These are phyloP conservation scores for Epichloe typhina DNA, from an alignment of 2,329 filamentous ascomycete species.

Conservation along the genomic window DNA sequence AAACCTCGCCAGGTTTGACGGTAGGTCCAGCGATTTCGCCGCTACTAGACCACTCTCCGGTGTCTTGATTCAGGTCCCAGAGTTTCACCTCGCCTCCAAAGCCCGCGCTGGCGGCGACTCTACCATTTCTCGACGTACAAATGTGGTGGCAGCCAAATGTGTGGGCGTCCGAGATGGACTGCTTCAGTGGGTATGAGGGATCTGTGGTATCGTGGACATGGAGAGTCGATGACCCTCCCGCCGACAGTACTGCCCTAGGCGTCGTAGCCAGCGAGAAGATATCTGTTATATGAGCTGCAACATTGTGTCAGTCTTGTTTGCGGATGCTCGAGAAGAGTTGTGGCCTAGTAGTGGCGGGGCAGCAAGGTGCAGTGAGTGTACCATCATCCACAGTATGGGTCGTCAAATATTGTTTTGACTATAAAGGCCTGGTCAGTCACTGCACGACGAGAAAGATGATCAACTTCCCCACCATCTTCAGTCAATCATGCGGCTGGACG, in stretches of 20 bases:
- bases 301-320: slow-evolving; percentile 4
- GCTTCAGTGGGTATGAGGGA: slow-evolving; percentile 60
- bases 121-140: slow-evolving; percentile 54
- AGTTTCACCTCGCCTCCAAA: slow-evolving; percentile 83
- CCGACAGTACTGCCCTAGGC: slow-evolving; percentile 60
- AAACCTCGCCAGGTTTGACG: slow-evolving; percentile 58
- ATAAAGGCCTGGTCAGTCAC: slow-evolving; percentile 1
- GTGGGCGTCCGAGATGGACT: slow-evolving; percentile 71
- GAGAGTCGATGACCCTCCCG: slow-evolving; percentile 71
- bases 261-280: slow-evolving; percentile 77
- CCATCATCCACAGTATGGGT: slow-evolving; percentile 82
- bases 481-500: not conserved
- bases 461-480: slow-evolving; percentile 14
- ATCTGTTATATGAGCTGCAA: slow-evolving; percentile 64
- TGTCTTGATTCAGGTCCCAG: slow-evolving; percentile 52
- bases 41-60: slow-evolving; percentile 35
- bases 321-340: not conserved
- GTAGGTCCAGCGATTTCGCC: slow-evolving; percentile 28
- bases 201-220: slow-evolving; percentile 65
- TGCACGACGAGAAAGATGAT: not conserved
- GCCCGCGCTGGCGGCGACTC: slow-evolving; percentile 66
- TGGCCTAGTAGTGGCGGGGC: slow-evolving; percentile 12
- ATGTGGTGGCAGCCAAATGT: slow-evolving; percentile 87
- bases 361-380: slow-evolving; percentile 23
- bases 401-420: slow-evolving; percentile 98